Conservation (phyloP, 192 early-diverging fungal genomes). For the Allomyces macrogynus region DNA sequence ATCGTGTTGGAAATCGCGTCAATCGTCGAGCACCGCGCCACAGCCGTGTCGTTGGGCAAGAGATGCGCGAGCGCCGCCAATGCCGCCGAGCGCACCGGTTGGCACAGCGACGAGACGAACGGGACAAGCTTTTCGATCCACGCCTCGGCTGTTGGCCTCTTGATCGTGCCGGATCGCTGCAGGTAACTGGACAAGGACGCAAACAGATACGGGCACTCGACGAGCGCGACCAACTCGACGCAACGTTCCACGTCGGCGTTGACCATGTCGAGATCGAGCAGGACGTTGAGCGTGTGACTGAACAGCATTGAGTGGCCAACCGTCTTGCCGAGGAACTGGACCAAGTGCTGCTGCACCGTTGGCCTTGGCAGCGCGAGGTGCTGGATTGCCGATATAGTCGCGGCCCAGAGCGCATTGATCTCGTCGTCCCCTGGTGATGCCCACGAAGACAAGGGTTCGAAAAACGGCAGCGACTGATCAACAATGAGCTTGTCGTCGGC, state of each 20-base stretch:
- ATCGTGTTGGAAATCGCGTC: not conserved
- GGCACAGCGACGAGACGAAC: not conserved
- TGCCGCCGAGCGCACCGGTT: not conserved
- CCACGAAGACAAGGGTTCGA: too few relatives aligned
- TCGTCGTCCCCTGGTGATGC: too few relatives aligned
- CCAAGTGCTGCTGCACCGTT: not conserved
- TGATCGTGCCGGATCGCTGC: not conserved
- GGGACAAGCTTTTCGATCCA: not conserved
- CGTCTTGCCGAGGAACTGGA: not conserved
- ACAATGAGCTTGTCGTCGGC: not conserved
- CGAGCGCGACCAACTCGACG: not conserved
- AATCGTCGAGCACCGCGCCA: not conserved
- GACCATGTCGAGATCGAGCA: not conserved
- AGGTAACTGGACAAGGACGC: not conserved
- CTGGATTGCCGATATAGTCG: too few relatives aligned
- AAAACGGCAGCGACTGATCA: not conserved
- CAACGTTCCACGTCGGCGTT: not conserved
- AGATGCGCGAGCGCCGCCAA: not conserved
- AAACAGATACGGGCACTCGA: not conserved
- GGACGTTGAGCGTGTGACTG: not conserved
- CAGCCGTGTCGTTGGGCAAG: not conserved
- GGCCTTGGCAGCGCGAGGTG: not conserved
- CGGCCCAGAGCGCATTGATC: too few relatives aligned
- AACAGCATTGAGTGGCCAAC: not conserved
- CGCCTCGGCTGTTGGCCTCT: not conserved